Evolutionary conservation across 345 rosid genomes (phyloP).

Genomic region (Gossypium turneri): DNA sequence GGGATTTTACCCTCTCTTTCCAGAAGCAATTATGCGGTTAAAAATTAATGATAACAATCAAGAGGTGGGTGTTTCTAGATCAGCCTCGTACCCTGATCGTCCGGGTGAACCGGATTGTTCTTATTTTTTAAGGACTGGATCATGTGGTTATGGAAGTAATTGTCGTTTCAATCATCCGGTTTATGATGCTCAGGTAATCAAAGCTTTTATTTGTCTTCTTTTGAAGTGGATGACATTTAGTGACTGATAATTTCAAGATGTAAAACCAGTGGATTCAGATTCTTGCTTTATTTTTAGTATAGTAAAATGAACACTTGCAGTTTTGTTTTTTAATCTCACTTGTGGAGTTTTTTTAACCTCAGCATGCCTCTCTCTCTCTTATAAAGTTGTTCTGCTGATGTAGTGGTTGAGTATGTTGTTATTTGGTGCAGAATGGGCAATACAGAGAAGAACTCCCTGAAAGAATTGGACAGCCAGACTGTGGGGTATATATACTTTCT

Average conservation of each 20-base stretch:
- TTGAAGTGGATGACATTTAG: not conserved
- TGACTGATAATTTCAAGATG: not conserved
- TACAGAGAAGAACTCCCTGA: constrained; percentile 60
- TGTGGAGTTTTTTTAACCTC: too few species aligned
- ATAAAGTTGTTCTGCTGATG: not conserved
- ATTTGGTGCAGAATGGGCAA: constrained; percentile 31
- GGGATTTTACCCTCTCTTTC: constrained; percentile 11
- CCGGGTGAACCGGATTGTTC: constrained; percentile 71
- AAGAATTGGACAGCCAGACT: constrained; percentile 25
- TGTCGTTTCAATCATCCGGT: constrained; percentile 75
- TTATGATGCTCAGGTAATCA: constrained; percentile 15
- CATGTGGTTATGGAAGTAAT: constrained; percentile 63
- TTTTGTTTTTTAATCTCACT: too few species aligned
- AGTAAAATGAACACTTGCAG: too few species aligned
- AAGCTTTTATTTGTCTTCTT: not conserved
- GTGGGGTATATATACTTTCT: constrained; percentile 34
- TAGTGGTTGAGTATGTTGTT: constrained; percentile 1
- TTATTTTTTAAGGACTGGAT: constrained; percentile 62
- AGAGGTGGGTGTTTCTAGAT: constrained; percentile 15
- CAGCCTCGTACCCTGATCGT: constrained; percentile 50
- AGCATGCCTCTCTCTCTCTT: too few species aligned
- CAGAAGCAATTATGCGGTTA: constrained; percentile 52
- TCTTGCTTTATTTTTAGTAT: not conserved
- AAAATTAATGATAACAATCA: constrained; percentile 50
- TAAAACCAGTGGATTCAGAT: not conserved